Conservation (phyloP, 441 rosid genomes). For the Jatropha podagrica region DNA sequence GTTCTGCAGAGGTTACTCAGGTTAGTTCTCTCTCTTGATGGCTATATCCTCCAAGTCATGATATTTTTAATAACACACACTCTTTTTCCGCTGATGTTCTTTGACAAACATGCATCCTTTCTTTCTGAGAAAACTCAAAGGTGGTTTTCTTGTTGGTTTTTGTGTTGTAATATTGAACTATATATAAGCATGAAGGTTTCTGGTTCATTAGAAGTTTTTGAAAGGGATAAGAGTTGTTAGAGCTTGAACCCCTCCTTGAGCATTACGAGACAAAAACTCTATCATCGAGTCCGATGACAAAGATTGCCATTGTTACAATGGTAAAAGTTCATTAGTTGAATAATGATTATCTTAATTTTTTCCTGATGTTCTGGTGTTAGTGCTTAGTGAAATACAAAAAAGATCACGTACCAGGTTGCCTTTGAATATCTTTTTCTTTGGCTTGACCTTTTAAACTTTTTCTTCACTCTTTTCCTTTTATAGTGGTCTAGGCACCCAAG, state of each 20-base stretch:
- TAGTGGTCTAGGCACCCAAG: neutral
- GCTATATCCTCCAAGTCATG: neutral
- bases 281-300: neutral
- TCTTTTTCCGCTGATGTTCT: too few species aligned
- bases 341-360: neutral
- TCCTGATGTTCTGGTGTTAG: neutral
- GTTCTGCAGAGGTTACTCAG: conserved; percentile 55
- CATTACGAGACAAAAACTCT: too few species aligned
- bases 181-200: too few species aligned
- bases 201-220: too few species aligned
- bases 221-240: too few species aligned
- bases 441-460: neutral
- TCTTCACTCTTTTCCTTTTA: neutral
- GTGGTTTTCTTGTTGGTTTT: too few species aligned
- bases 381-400: neutral
- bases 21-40: conserved; percentile 18
- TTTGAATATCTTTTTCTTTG: neutral
- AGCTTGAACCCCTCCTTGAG: too few species aligned
- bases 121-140: too few species aligned
- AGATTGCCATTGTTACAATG: neutral
- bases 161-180: neutral
- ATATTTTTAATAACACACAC: neutral
- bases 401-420: too few species aligned
- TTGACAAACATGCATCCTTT: neutral
- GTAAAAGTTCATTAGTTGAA: too few species aligned